Base-by-base conservation (phyloP, 208 protist genomes). In the Wallacemonas rigidus region DNA sequence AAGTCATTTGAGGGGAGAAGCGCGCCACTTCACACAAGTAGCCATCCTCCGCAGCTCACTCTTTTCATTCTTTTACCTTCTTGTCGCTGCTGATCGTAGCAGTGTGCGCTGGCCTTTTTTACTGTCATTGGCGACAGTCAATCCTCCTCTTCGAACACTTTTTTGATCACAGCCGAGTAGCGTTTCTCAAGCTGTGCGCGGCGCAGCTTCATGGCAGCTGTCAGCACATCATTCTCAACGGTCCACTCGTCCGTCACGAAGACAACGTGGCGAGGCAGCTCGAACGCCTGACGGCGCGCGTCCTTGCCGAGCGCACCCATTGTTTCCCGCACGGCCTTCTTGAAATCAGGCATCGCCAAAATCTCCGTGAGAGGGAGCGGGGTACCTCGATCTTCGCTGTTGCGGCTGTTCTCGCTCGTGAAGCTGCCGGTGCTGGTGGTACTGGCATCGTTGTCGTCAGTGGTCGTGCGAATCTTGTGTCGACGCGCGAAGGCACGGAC, bases 181-280 rank as follows among this genome's bases (percentile, higher is more conserved):
- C 71, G 51, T 51, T 81, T 69, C 4, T 80, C 76, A 62, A 93
- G 81, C 12, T 74, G 55, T 36, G 64, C 45, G 43, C 88, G 75
- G 48, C 81, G 86, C 15, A 93, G 71, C 67, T 93, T 93, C 77
- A 85, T 82, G 1, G 88, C 80, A 1, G 85, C 85, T 9, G 88
- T 93, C n/a, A 89, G 56, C 4, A 83, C 47, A 15, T 76, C 80
- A 74, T 90, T 92, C 64, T 92, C 85, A 5, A 76, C 70, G 2
- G 87, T 90, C 87, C 87, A 92, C 64, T 90, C 82, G 14, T 88
- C 82, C 7, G 68, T 67, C 15, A 82, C 35, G 11, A 89, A 50
- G 1, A 36, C 61, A 12, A 89, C 80, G 65, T 77, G 44, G 17
- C 71, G 68, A 12, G 80, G 72, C 55, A 67, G 63, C 60, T 89